phyloP scores from a whole-genome alignment of 2,329 filamentous ascomycete species.

The Leptographium lundbergii region DNA sequence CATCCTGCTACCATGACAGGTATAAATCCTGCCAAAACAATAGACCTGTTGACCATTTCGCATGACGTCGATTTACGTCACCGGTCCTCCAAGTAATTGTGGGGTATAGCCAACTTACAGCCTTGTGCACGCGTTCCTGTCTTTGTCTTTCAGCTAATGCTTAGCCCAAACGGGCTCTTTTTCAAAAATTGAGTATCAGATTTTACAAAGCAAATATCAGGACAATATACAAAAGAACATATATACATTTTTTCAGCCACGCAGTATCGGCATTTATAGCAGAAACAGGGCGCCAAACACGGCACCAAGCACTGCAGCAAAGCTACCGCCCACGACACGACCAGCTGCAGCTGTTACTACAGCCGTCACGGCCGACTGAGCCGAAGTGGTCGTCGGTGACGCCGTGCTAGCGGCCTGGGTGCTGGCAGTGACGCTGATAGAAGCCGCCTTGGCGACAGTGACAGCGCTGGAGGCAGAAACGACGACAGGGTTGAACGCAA shows the following conservation, averaged over 20 bases:
- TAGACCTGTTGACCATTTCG: too few relatives aligned
- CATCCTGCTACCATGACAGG: neutral
- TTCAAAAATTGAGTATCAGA: too few relatives aligned
- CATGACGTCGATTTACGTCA: too few relatives aligned
- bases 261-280: neutral
- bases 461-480: neutral
- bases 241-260: too few relatives aligned
- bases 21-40: too few relatives aligned
- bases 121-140: too few relatives aligned
- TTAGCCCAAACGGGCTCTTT: neutral
- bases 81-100: too few relatives aligned
- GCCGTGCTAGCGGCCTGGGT: neutral
- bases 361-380: neutral
- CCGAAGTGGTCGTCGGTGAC: neutral
- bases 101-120: too few relatives aligned
- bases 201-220: too few relatives aligned
- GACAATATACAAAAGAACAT: too few relatives aligned
- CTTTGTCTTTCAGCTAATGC: too few relatives aligned
- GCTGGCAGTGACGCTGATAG: neutral
- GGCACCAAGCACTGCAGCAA: neutral
- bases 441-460: neutral
- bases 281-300: conserved; percentile 4
- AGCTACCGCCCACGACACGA: neutral
- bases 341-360: conserved; percentile 1
- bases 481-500: too few relatives aligned